Conservation (phyloP, 345 rosid genomes). For the Excoecaria agallocha region DNA sequence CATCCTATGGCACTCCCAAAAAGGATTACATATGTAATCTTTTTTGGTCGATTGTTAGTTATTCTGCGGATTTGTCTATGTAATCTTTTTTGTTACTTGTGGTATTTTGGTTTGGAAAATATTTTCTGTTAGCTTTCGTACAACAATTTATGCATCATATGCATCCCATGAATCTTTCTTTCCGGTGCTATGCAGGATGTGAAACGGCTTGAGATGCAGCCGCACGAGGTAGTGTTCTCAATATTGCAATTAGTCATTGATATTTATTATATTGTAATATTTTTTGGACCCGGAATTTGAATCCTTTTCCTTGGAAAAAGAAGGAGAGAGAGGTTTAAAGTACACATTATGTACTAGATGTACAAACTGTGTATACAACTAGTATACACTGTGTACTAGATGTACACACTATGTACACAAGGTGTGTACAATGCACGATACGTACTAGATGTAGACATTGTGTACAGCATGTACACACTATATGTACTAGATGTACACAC, state of each 20-base stretch:
- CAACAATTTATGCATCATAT: not conserved
- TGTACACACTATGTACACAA: too few species aligned
- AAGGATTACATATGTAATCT: too few species aligned
- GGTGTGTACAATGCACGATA: too few species aligned
- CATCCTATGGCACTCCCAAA: too few species aligned
- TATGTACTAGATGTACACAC: too few species aligned
- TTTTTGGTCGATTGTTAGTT: not conserved
- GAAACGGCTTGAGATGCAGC: slow-evolving; percentile 35
- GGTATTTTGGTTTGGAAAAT: not conserved
- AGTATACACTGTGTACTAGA: too few species aligned
- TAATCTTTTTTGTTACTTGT: not conserved
- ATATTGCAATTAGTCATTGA: not conserved
- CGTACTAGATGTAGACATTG: too few species aligned
- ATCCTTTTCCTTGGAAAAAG: not conserved
- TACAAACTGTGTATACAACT: too few species aligned
- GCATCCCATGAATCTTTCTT: too few species aligned
- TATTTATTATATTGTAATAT: not conserved
- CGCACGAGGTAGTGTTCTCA: slow-evolving; percentile 26
- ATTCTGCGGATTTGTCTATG: not conserved
- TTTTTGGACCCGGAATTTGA: not conserved
- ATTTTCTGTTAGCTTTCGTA: too few species aligned
- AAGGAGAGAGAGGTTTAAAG: not conserved
- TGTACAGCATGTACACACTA: too few species aligned
- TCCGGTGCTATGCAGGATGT: slow-evolving; percentile 28
- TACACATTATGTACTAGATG: too few species aligned